Evolutionary conservation across 495 filamentous ascomycete species (phyloP), one percentile per base, ranked within the genome.

Genomic region (Pyronema domesticum): DNA sequence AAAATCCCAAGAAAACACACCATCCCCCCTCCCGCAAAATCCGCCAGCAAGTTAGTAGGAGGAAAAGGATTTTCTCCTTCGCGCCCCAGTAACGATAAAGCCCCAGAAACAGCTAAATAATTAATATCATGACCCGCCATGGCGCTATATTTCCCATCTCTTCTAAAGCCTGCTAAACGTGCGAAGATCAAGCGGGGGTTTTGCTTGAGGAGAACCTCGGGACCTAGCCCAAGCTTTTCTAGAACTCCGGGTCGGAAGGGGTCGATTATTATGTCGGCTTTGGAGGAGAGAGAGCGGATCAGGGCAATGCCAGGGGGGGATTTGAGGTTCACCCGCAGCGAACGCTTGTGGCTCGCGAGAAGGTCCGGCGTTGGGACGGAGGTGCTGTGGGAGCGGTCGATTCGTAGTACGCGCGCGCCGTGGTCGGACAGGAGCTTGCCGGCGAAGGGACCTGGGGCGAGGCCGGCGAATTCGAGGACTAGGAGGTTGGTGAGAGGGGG

Each of bases 81-180:
- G 0, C 82, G 72, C 0, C 89, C 89, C 0, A 96, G 73, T 69
- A 93, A 73, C 1, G 73, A 75, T 11, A 96, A 68, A 0, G 83
- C 82, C 0, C 89, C 89, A 1, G 82, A 84, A 0, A 94, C 85
- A 36, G 89, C 84, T 18, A 96, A 80, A 68, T 95, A 96, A 63
- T 96, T 54, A 65, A 96, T 95, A 65, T 96, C 89, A 60, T 96
- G 89, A n/a, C 89, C 89, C 0, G 89, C 89, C 87, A 94, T 95
- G 55, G 72, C 62, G 42, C 76, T 76, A 68, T 93, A 95, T 58
- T 79, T 80, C 0, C 89, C 88, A 62, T 89, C 85, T 19, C 87
- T 76, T 5, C 89, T 75, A 65, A 95, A 95, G 0, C 89, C 89
- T 6, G 88, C 89, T 72, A 95, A 77, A 13, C 89, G 82, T 5